Percentiles rank a stretch among this genome's conserved stretches.
phyloP scores from a whole-genome alignment of 768 basidiomycete genomes.

The Collybia sordida region DNA sequence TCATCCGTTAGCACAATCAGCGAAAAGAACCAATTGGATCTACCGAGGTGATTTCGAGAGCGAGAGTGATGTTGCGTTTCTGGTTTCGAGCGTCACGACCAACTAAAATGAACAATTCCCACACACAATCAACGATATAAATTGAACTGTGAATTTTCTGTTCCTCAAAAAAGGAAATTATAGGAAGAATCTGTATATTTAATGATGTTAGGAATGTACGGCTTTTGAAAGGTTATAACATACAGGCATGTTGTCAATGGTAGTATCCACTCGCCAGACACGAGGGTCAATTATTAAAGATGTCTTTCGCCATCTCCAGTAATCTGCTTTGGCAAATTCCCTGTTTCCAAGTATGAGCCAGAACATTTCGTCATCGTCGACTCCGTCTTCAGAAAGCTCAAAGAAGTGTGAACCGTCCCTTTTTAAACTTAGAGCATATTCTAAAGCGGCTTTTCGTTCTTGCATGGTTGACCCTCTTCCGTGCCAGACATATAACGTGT shows the following conservation, averaged over 20 bases:
- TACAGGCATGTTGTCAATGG: conserved; percentile 37
- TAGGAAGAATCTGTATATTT: conserved; percentile 42
- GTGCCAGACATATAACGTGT: conserved; percentile 78
- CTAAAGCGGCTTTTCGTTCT: conserved; percentile 62
- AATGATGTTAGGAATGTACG: conserved; percentile 1
- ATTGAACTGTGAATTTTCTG: conserved; percentile 42
- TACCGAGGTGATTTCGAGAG: conserved; percentile 58
- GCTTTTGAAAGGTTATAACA: conserved; percentile 15
- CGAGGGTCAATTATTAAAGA: conserved; percentile 43
- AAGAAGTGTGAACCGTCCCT: conserved; percentile 37
- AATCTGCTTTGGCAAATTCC: conserved; percentile 74
- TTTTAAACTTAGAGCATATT: conserved; percentile 53
- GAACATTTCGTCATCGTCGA: conserved; percentile 74
- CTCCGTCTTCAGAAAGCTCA: conserved; percentile 66
- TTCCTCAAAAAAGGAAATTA: conserved; percentile 44
- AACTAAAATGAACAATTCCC: conserved; percentile 80
- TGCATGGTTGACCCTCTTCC: conserved; percentile 62
- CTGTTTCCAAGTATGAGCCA: conserved; percentile 85
- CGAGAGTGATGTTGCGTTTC: conserved; percentile 60
- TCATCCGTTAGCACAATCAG: not conserved
- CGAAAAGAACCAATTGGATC: conserved; percentile 8
- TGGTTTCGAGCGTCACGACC: conserved; percentile 63
- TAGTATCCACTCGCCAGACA: conserved; percentile 58
- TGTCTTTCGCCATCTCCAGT: conserved; percentile 73
- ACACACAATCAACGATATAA: conserved; percentile 71